phyloP scores from a whole-genome alignment of 176 grass and related monocot species.

The Lolium multiflorum region DNA sequence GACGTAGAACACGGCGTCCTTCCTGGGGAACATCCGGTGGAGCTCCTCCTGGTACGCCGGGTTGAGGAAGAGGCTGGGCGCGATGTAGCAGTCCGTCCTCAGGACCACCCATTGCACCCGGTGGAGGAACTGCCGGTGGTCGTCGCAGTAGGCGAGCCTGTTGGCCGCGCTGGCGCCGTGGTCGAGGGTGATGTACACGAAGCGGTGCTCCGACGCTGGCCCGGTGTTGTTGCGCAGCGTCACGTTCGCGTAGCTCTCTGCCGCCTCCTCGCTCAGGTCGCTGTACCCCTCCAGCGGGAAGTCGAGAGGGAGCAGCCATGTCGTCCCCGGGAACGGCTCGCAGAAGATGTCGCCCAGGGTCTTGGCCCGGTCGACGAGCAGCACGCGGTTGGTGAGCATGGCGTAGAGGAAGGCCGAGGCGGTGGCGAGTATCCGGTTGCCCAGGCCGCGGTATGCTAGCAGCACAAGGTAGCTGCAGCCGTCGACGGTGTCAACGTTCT shows the following conservation, averaged over 20 bases:
- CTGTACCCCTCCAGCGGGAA: slow-evolving; percentile 44
- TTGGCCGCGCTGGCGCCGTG: slow-evolving; percentile 35
- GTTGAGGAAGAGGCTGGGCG: slow-evolving; percentile 58
- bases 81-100: slow-evolving; percentile 67
- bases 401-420: slow-evolving; percentile 68
- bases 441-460: slow-evolving; percentile 51
- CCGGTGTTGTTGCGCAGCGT: not conserved
- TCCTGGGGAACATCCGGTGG: slow-evolving; percentile 50
- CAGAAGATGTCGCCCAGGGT: slow-evolving; percentile 57
- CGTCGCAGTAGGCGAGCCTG: slow-evolving; percentile 53
- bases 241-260: slow-evolving; percentile 5
- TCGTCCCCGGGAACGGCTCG: slow-evolving; percentile 58
- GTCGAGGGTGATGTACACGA: slow-evolving; percentile 48
- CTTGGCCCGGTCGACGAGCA: slow-evolving; percentile 51
- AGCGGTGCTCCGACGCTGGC: slow-evolving; percentile 7
- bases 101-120: slow-evolving; percentile 58
- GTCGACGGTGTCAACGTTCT: not conserved
- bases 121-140: slow-evolving; percentile 54
- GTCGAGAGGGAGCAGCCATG: slow-evolving; percentile 58
- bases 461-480: slow-evolving; percentile 62
- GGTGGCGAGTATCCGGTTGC: slow-evolving; percentile 58
- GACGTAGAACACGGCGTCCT: slow-evolving; percentile 63
- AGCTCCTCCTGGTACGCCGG: slow-evolving; percentile 49
- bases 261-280: not conserved
- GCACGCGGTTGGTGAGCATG: slow-evolving; percentile 60